These are phyloP conservation scores for Flaveria sonorensis DNA, from an alignment of 129 eudicot genomes.

Conservation along the genomic window DNA sequence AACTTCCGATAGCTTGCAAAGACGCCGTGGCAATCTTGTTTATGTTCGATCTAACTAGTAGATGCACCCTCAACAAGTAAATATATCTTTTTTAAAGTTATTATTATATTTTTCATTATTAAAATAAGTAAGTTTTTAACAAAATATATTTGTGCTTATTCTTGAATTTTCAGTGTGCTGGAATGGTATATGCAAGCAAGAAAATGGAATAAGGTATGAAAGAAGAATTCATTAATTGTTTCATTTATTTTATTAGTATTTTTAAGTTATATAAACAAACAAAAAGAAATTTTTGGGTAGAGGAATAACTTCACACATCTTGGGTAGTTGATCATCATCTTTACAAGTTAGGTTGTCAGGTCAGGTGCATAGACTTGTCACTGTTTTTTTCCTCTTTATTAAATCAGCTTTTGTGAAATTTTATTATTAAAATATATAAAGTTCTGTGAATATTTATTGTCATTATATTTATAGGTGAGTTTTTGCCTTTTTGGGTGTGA, in stretches of 20 bases:
- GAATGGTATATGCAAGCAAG: conserved; percentile 94
- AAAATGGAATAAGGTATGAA: conserved; percentile 87
- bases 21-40: conserved; percentile 92
- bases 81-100: background rate
- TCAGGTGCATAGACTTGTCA: conserved; percentile 40
- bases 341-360: conserved; percentile 41
- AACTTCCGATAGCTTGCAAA: conserved; percentile 95
- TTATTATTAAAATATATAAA: background rate
- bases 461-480: background rate
- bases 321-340: conserved; percentile 38
- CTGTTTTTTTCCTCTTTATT: conserved; percentile 13
- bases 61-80: conserved; percentile 85
- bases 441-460: background rate
- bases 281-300: conserved; percentile 22
- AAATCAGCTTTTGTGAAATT: background rate
- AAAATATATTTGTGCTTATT: background rate
- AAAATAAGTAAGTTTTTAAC: background rate
- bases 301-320: conserved; percentile 31
- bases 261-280: background rate
- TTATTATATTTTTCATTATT: background rate
- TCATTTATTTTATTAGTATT: no score
- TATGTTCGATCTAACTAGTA: conserved; percentile 97
- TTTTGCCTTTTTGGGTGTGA: background rate
- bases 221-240: background rate
- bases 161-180: conserved; percentile 62